Evolutionary conservation across 176 grass and related monocot genomes (phyloP).

Genomic region (Oryza meyeriana): DNA sequence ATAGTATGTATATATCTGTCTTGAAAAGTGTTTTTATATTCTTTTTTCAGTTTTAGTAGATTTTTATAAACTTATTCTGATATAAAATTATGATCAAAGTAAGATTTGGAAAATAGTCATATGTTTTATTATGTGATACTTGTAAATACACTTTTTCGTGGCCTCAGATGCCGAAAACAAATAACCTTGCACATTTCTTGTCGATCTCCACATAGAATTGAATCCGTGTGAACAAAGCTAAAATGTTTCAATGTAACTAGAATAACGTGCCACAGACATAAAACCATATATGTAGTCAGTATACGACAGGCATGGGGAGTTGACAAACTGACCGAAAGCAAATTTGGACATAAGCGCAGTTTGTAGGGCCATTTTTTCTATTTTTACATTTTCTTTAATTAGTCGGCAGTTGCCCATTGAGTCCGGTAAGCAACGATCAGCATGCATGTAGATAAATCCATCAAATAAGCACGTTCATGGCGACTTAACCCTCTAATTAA

Average conservation of each 20-base stretch:
- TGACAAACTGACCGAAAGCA: neutral
- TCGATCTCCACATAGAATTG: neutral
- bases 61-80: too few species aligned
- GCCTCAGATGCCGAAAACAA: too few species aligned
- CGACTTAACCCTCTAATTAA: neutral
- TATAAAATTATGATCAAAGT: too few species aligned
- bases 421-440: neutral
- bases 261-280: neutral
- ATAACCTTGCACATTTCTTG: neutral
- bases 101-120: too few species aligned
- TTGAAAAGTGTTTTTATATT: too few species aligned
- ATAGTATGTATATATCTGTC: too few species aligned
- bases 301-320: neutral
- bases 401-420: neutral
- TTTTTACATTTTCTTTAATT: neutral
- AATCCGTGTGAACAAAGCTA: neutral
- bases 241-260: neutral
- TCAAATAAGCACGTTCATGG: too few species aligned
- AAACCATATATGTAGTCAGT: neutral
- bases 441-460: neutral
- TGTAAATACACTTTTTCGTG: too few species aligned
- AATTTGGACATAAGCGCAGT: neutral
- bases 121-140: too few species aligned
- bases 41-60: too few species aligned
- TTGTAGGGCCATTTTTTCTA: too few species aligned